A percentile compares a stretch with the other conserved stretches of the same genome.
phyloP scores from a whole-genome alignment of 2,329 filamentous ascomycete species.

The Aureobasidium sp. region DNA sequence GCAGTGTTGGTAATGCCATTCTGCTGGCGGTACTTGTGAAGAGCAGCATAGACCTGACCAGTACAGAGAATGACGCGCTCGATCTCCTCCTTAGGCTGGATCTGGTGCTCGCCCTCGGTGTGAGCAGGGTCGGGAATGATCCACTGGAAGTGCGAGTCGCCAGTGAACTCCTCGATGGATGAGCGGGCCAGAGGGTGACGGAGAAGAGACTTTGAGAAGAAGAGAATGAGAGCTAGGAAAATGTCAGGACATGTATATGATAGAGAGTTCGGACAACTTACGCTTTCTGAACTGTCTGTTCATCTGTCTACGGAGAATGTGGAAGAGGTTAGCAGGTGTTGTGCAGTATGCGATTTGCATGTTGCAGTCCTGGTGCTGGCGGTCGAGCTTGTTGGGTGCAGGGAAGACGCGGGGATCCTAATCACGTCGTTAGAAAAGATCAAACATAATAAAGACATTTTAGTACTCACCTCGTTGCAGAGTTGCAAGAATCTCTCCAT shows the following conservation, averaged over 20 bases:
- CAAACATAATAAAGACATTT: neutral
- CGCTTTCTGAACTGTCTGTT: conserved; percentile 99
- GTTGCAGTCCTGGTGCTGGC: conserved; percentile 99
- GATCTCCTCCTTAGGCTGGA: conserved; percentile 76
- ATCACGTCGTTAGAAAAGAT: neutral
- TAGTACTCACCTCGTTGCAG: conserved; percentile 60
- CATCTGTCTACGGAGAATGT: conserved; percentile 93
- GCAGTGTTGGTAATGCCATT: conserved; percentile 85
- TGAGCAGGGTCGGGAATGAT: conserved; percentile 90
- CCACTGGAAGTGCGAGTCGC: conserved; percentile 91
- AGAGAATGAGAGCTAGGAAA: conserved; percentile 71
- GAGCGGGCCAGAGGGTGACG: conserved; percentile 91
- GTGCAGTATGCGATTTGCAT: conserved; percentile 99
- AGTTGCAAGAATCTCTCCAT: conserved; percentile 97
- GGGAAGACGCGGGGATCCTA: conserved; percentile 85
- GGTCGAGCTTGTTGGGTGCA: conserved; percentile 75
- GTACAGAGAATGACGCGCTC: conserved; percentile 91
- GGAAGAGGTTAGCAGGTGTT: conserved; percentile 92
- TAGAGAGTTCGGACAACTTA: conserved; percentile 42
- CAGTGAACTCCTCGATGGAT: conserved; percentile 80
- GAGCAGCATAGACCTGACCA: conserved; percentile 85
- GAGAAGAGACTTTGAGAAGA: conserved; percentile 97
- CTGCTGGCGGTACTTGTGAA: conserved; percentile 83
- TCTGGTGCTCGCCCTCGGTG: conserved; percentile 49
- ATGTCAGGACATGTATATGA: conserved; percentile 15